phyloP scores from a whole-genome alignment of 2,329 filamentous ascomycete genomes.

The Aspergillus sojae region DNA sequence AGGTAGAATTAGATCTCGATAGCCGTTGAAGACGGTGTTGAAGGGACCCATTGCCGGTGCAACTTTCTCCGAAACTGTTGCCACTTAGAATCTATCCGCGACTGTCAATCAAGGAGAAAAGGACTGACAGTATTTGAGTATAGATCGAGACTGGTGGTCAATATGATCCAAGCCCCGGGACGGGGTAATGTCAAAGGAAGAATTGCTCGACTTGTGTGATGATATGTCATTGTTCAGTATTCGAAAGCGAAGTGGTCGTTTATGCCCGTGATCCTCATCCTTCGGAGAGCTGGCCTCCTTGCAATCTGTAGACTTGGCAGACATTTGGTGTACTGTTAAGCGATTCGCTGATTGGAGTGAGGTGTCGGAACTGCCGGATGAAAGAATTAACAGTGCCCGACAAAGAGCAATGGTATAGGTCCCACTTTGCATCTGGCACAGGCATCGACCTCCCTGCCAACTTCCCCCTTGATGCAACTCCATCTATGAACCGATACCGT shows the following conservation, averaged over 20 bases:
- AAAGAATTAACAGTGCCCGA: neutral
- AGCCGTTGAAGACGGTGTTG: neutral
- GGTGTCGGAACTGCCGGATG: neutral
- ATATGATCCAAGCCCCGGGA: neutral
- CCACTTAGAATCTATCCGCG: neutral
- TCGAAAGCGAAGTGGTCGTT: neutral
- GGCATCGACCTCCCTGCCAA: neutral
- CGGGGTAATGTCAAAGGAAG: neutral
- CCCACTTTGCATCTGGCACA: neutral
- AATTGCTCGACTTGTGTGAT: neutral
- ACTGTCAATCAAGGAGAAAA: neutral
- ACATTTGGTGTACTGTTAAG: no score
- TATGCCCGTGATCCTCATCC: neutral
- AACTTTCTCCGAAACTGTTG: neutral
- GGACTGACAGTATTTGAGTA: neutral
- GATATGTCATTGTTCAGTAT: neutral
- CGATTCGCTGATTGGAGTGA: neutral
- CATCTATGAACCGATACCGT: neutral
- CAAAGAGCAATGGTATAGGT: neutral
- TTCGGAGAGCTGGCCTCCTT: neutral
- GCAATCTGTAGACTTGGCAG: neutral
- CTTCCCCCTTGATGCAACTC: neutral
- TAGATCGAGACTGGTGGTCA: neutral
- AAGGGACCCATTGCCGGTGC: neutral
- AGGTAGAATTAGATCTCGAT: neutral